Evolutionary conservation across 805 yeast species (phyloP).

Genomic region (Lachancea quebecensis): DNA sequence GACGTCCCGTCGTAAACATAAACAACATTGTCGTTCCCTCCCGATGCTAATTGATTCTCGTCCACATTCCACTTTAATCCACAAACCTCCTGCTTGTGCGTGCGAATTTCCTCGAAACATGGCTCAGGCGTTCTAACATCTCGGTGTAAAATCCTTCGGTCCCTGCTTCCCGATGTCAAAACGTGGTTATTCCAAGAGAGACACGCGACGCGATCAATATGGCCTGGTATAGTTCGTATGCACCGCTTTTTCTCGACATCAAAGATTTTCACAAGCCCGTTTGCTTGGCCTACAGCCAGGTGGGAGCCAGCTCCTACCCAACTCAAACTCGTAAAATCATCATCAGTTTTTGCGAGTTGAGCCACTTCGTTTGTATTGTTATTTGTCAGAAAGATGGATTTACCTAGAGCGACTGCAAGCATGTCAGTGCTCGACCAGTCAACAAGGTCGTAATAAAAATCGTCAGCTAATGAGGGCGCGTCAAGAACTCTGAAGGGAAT

Average conservation of each 20-base stretch:
- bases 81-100: constrained; percentile 91
- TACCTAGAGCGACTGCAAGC: constrained; percentile 84
- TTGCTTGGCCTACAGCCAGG: constrained; percentile 82
- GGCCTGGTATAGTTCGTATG: constrained; percentile 89
- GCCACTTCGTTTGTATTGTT: constrained; percentile 78
- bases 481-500: constrained; percentile 90
- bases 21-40: constrained; percentile 86
- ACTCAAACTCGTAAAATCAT: constrained; percentile 76
- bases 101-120: constrained; percentile 59
- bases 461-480: constrained; percentile 93
- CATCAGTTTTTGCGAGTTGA: constrained; percentile 64
- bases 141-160: constrained; percentile 74
- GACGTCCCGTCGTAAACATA: constrained; percentile 79
- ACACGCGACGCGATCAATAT: constrained; percentile 74
- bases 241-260: constrained; percentile 79
- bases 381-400: constrained; percentile 85
- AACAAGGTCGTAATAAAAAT: constrained; percentile 81
- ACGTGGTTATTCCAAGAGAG: constrained; percentile 93
- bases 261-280: constrained; percentile 91
- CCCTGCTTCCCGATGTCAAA: constrained; percentile 80
- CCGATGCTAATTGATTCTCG: constrained; percentile 87
- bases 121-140: constrained; percentile 88
- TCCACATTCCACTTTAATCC: constrained; percentile 92
- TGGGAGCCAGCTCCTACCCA: constrained; percentile 97
- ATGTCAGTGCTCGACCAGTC: constrained; percentile 94